Evolutionary conservation across 2,329 filamentous ascomycete genomes (phyloP).

Genomic region (Drechslera avenae): DNA sequence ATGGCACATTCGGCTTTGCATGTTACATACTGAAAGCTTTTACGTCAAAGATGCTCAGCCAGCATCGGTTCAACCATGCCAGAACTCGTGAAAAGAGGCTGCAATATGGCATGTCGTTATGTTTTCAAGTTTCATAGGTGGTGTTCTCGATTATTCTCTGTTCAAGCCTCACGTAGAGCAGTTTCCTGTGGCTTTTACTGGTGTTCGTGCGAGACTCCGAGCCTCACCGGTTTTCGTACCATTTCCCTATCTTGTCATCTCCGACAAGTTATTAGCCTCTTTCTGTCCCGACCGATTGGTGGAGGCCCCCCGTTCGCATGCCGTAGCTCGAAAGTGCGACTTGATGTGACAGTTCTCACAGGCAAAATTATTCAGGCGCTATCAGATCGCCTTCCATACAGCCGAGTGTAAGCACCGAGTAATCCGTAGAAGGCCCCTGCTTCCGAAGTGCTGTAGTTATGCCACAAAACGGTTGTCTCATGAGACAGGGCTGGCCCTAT

Average conservation of each 20-base stretch:
- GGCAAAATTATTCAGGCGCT: conserved; percentile 1
- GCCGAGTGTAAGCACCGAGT: conserved; percentile 5
- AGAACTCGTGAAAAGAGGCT: too few species aligned
- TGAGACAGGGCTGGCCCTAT: conserved; percentile 18
- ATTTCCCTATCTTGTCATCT: conserved; percentile 25
- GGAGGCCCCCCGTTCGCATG: background rate
- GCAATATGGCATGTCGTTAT: too few species aligned
- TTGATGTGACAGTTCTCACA: background rate
- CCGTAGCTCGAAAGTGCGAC: background rate
- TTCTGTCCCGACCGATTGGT: conserved; percentile 4
- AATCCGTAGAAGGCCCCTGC: conserved; percentile 4
- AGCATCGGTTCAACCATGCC: too few species aligned
- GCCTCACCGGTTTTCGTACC: conserved; percentile 30
- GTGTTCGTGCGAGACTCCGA: conserved; percentile 15
- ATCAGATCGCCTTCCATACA: conserved; percentile 7
- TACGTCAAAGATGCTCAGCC: conserved; percentile 7
- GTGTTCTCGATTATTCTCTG: too few species aligned
- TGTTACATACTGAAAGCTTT: conserved; percentile 13
- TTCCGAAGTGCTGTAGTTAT: background rate
- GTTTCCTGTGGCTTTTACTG: conserved; percentile 11
- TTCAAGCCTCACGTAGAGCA: too few species aligned
- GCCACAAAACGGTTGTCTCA: background rate
- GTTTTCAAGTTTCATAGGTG: too few species aligned
- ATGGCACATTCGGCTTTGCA: conserved; percentile 16
- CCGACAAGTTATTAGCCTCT: conserved; percentile 3